Evolutionary conservation across 495 filamentous ascomycete genomes (phyloP).

Genomic region (Talaromyces proteolyticus): DNA sequence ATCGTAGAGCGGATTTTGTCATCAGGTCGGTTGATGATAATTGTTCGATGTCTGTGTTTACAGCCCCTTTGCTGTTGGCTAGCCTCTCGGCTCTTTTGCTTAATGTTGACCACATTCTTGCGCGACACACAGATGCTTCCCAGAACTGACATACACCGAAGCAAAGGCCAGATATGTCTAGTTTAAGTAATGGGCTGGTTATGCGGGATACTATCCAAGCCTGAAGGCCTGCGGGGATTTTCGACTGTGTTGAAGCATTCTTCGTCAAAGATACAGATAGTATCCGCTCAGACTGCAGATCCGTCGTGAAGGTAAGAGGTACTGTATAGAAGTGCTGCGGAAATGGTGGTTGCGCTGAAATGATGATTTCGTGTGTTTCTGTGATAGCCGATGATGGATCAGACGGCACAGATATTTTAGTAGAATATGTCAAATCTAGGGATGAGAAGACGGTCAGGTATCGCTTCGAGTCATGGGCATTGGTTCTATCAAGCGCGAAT

Average conservation of each 20-base stretch:
- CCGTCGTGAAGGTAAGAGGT: constrained; percentile 31
- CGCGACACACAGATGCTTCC: constrained; percentile 32
- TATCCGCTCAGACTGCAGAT: constrained; percentile 30
- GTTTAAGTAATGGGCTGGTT: constrained; percentile 25
- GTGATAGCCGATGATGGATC: constrained; percentile 4
- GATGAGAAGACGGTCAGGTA: constrained; percentile 35
- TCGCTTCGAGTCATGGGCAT: constrained; percentile 20
- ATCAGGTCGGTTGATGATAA: constrained; percentile 8
- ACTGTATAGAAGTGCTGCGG: constrained; percentile 28
- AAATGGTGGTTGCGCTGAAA: constrained; percentile 33
- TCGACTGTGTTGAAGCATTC: constrained; percentile 14
- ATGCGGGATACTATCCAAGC: constrained; percentile 34
- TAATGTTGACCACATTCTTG: constrained; percentile 31
- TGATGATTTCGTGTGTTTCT: constrained; percentile 31
- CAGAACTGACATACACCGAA: constrained; percentile 40
- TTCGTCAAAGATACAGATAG: constrained; percentile 24
- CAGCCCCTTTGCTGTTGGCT: background rate
- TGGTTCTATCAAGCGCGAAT: constrained; percentile 25
- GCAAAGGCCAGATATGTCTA: constrained; percentile 37
- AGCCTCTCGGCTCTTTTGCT: constrained; percentile 18
- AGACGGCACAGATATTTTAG: constrained; percentile 10
- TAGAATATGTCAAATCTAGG: constrained; percentile 25
- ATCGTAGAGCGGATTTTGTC: constrained; percentile 20
- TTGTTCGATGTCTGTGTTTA: constrained; percentile 3
- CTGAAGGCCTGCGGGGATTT: constrained; percentile 25